Percentiles rank a stretch among this genome's conserved stretches.
phyloP scores from a whole-genome alignment of 2,329 filamentous ascomycete species.

The Epichloe gansuensis region DNA sequence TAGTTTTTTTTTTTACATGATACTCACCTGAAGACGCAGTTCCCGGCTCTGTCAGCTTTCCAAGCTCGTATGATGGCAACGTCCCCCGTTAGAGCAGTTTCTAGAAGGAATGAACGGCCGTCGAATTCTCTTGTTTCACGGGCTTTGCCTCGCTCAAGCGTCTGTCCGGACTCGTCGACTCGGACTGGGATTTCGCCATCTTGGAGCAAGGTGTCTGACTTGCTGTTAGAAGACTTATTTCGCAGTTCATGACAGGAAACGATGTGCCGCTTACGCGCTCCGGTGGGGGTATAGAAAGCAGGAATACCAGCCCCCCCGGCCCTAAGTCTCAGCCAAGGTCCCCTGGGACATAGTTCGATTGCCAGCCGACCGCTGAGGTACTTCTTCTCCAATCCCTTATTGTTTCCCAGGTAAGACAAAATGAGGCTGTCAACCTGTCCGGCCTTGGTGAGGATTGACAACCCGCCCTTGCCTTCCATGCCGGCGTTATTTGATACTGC shows the following conservation, averaged over 20 bases:
- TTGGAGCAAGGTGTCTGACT: slow-evolving; percentile 48
- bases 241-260: background rate
- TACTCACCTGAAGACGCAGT: slow-evolving; percentile 58
- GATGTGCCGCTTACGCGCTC: slow-evolving; percentile 38
- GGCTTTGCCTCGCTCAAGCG: slow-evolving; percentile 50
- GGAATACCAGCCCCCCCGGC: slow-evolving; percentile 62
- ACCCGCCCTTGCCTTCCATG: slow-evolving; percentile 51
- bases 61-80: slow-evolving; percentile 65
- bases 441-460: slow-evolving; percentile 54
- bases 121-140: slow-evolving; percentile 63
- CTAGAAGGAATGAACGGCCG: slow-evolving; percentile 63
- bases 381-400: slow-evolving; percentile 62
- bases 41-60: slow-evolving; percentile 65
- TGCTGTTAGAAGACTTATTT: background rate
- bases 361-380: slow-evolving; percentile 64
- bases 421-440: slow-evolving; percentile 62
- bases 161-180: slow-evolving; percentile 43
- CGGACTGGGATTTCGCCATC: slow-evolving; percentile 54
- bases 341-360: slow-evolving; percentile 65
- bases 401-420: slow-evolving; percentile 63
- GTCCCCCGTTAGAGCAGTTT: slow-evolving; percentile 62
- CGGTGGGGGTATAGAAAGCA: slow-evolving; percentile 70
- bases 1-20: no score
- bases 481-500: slow-evolving; percentile 76
- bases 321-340: slow-evolving; percentile 58